phyloP scores from a whole-genome alignment of 1,284 basidiomycete genomes.

The Melampsora occidentalis region DNA sequence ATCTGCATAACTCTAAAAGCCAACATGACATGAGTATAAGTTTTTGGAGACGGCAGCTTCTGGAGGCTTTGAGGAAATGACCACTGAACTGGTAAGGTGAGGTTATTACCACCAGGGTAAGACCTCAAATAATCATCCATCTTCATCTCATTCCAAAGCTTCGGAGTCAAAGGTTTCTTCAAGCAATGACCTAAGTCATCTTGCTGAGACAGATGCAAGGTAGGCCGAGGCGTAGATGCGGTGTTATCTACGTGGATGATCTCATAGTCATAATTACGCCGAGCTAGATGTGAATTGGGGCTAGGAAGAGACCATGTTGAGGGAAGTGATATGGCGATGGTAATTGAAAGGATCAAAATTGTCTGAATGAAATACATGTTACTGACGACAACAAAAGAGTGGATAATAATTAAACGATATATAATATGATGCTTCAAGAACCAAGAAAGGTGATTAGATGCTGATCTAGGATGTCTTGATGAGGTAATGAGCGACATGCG shows the following conservation, averaged over 20 bases:
- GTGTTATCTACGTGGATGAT: too few relatives aligned
- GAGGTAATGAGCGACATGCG: too few relatives aligned
- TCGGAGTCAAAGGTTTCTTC: conserved; percentile 12
- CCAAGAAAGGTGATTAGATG: too few relatives aligned
- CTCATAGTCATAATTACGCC: too few relatives aligned
- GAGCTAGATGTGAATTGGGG: too few relatives aligned
- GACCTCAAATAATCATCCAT: conserved; percentile 35
- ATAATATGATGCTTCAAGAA: too few relatives aligned
- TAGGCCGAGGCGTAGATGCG: conserved; percentile 12
- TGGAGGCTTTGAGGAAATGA: not conserved
- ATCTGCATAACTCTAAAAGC: conserved; percentile 22
- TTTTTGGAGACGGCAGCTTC: not conserved
- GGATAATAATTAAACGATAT: too few relatives aligned
- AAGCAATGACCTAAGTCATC: conserved; percentile 22
- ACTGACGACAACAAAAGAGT: too few relatives aligned
- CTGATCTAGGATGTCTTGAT: too few relatives aligned
- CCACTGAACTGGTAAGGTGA: conserved; percentile 23
- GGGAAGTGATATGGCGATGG: too few relatives aligned
- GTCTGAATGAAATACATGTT: too few relatives aligned
- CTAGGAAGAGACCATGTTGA: not conserved
- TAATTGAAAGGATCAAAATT: too few relatives aligned
- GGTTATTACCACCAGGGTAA: conserved; percentile 31
- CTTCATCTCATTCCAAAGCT: conserved; percentile 31
- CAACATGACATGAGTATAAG: not conserved
- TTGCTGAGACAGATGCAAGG: conserved; percentile 4